A percentile compares a stretch with the other conserved stretches of the same genome.
phyloP scores from a whole-genome alignment of 371 early-diverging fungal species.

The Apophysomyces elegans region DNA sequence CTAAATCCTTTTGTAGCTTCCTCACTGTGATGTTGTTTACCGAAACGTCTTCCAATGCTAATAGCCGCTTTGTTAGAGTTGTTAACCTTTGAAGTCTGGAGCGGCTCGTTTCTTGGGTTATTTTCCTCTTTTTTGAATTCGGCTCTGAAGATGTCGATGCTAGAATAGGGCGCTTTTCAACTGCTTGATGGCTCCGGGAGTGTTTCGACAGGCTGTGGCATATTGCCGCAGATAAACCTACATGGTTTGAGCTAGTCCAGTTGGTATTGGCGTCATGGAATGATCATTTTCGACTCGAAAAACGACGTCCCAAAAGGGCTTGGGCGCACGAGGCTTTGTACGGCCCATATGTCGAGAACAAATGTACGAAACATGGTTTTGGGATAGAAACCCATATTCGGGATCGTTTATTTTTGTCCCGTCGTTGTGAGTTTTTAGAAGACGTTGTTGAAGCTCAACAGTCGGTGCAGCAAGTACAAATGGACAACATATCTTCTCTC shows the following conservation, averaged over 20 bases:
- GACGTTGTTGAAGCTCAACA: conserved; percentile 1
- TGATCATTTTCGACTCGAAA: neutral
- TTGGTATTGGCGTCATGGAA: neutral
- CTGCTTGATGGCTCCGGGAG: too few relatives aligned
- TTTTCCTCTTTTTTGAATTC: too few relatives aligned
- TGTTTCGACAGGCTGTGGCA: too few relatives aligned
- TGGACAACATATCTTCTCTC: neutral
- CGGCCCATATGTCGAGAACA: neutral
- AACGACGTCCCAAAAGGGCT: neutral
- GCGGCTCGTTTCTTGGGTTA: too few relatives aligned
- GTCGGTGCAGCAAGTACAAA: neutral
- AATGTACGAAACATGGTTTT: neutral
- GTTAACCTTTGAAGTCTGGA: too few relatives aligned
- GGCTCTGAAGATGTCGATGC: too few relatives aligned
- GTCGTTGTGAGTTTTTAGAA: neutral
- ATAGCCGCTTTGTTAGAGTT: too few relatives aligned
- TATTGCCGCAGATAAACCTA: neutral
- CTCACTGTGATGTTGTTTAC: too few relatives aligned
- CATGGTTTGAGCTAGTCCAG: neutral
- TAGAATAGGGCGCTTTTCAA: too few relatives aligned
- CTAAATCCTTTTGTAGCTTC: too few relatives aligned
- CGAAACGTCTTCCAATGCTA: too few relatives aligned
- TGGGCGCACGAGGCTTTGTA: neutral
- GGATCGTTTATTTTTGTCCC: neutral
- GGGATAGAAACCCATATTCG: neutral